These are phyloP conservation scores for Penicillium sp. DNA, from an alignment of 2,329 filamentous ascomycete genomes.

Conservation along the genomic window DNA sequence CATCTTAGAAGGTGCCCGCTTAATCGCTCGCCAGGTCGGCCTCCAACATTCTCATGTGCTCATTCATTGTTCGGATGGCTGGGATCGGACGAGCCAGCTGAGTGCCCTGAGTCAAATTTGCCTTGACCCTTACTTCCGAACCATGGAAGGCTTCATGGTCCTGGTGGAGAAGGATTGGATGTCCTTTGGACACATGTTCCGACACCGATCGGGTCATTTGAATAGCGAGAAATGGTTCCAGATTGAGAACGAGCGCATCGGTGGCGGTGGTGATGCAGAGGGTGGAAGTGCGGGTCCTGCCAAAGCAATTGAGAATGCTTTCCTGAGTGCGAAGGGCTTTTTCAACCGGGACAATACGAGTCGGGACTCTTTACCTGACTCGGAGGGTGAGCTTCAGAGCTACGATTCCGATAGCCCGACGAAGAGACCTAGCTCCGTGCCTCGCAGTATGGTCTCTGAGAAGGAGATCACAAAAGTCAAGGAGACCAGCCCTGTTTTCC, in stretches of 20 bases:
- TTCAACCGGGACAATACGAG: constrained; percentile 80
- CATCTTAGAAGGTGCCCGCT: constrained; percentile 78
- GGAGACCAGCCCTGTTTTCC: constrained; percentile 94
- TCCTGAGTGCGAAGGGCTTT: constrained; percentile 83
- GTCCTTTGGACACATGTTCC: constrained; percentile 97
- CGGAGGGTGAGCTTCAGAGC: constrained; percentile 57
- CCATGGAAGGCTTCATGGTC: constrained; percentile 90
- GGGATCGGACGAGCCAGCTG: constrained; percentile 95
- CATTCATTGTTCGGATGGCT: constrained; percentile 97
- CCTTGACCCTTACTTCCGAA: constrained; percentile 93
- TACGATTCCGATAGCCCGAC: constrained; percentile 51
- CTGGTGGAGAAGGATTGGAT: constrained; percentile 97
- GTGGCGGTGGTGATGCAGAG: constrained; percentile 57
- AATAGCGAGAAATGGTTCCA: constrained; percentile 94
- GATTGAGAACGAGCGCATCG: constrained; percentile 76
- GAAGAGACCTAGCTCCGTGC: constrained; percentile 43
- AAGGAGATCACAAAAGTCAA: constrained; percentile 75
- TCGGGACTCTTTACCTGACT: constrained; percentile 65
- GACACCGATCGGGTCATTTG: constrained; percentile 83
- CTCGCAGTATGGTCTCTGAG: constrained; percentile 50
- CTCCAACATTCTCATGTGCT: constrained; percentile 92
- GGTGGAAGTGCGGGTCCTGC: constrained; percentile 49
- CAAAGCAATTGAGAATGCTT: constrained; percentile 82
- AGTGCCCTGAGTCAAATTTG: constrained; percentile 90
- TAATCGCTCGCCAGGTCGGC: constrained; percentile 86